phyloP scores from a whole-genome alignment of 2,329 filamentous ascomycete species.

The Aspergillus sp. region DNA sequence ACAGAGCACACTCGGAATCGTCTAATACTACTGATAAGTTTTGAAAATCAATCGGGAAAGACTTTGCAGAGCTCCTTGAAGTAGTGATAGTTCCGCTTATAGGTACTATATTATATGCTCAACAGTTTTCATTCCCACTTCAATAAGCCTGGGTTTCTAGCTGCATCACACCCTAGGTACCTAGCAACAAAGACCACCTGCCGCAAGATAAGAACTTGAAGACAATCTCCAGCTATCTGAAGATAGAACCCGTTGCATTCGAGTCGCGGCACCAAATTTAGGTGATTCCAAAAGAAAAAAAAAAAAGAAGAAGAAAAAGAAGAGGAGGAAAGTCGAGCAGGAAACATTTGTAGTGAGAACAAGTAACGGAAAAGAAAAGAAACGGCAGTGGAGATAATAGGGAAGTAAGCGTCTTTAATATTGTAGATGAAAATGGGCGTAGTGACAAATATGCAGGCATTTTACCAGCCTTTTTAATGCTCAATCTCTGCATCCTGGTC shows the following conservation, averaged over 20 bases:
- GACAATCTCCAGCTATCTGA: too few relatives aligned
- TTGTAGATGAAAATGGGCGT: background rate
- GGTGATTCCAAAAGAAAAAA: background rate
- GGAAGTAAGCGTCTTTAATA: background rate
- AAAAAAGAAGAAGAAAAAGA: background rate
- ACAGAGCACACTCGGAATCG: background rate
- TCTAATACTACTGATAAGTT: background rate
- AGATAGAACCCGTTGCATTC: too few relatives aligned
- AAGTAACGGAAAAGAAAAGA: background rate
- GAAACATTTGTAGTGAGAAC: background rate
- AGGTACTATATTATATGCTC: background rate
- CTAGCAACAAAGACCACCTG: too few relatives aligned
- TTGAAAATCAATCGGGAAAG: background rate
- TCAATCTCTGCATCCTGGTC: conserved; percentile 47
- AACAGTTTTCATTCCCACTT: background rate
- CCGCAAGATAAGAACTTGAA: too few relatives aligned
- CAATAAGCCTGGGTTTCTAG: too few relatives aligned
- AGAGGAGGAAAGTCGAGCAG: background rate
- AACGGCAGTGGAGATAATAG: background rate
- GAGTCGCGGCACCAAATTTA: background rate
- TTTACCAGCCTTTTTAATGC: conserved; percentile 10
- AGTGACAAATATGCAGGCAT: background rate
- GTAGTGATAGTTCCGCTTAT: background rate
- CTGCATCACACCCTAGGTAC: too few relatives aligned
- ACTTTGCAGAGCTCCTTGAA: background rate